Conservation (phyloP, 441 rosid species). For the Gossypium schwendimanii region DNA sequence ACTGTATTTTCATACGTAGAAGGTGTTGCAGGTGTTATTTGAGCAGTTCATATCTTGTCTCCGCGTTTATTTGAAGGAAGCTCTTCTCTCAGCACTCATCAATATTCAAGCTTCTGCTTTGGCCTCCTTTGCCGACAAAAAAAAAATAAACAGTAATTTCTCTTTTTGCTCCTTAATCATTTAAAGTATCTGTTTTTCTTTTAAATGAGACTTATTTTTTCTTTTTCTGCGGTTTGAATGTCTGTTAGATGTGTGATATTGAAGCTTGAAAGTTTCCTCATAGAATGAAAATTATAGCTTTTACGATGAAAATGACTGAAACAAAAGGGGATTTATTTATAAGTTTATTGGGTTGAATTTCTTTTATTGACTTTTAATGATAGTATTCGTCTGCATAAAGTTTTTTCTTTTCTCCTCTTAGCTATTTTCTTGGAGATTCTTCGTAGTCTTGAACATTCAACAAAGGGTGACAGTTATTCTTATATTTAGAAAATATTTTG, state of each 20-base stretch:
- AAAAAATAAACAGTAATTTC: not conserved
- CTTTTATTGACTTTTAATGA: not conserved
- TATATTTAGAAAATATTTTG: not conserved
- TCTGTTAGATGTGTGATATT: not conserved
- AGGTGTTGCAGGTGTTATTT: conserved; percentile 8
- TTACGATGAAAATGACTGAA: not conserved
- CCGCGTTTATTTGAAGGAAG: not conserved
- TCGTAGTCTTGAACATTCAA: not conserved
- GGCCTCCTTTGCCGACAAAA: conserved; percentile 1
- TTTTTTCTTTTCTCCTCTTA: not conserved
- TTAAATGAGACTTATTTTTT: not conserved
- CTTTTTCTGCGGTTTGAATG: not conserved
- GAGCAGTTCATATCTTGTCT: conserved; percentile 7
- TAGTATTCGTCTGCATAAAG: not conserved
- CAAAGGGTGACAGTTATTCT: not conserved
- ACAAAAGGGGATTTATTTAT: not conserved
- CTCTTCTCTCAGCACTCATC: not conserved
- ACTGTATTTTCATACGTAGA: not conserved
- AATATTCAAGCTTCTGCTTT: not conserved
- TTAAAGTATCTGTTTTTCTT: not conserved
- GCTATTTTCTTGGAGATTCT: not conserved
- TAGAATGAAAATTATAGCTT: not conserved
- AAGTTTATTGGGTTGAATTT: not conserved
- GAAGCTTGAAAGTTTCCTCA: not conserved
- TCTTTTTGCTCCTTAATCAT: not conserved